phyloP scores from a whole-genome alignment of 176 grass and related monocot genomes.

The Zoysia pacifica region DNA sequence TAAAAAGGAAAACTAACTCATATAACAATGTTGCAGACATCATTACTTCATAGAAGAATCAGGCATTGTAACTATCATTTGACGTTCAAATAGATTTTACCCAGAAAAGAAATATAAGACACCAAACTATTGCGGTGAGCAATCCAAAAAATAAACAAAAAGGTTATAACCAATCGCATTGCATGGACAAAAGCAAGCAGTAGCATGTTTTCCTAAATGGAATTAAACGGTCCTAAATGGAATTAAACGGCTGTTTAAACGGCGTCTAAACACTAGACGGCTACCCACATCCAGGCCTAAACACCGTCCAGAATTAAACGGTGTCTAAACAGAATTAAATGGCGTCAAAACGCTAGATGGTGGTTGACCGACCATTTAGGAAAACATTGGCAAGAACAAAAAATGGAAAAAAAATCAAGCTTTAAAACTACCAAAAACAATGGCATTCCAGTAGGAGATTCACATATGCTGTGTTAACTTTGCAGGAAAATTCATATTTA shows the following conservation, averaged over 20 bases:
- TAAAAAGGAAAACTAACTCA: slow-evolving; percentile 4
- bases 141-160: neutral
- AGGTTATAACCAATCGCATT: neutral
- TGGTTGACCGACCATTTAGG: no score
- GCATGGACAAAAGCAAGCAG: neutral
- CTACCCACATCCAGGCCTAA: no score
- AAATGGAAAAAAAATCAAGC: neutral
- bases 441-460: neutral
- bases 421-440: neutral
- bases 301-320: no score
- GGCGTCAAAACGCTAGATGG: no score
- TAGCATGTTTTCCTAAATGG: no score
- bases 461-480: neutral
- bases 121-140: neutral
- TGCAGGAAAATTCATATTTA: neutral
- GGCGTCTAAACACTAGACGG: no score
- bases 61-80: neutral
- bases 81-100: neutral
- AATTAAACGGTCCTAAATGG: no score
- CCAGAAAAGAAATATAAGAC: neutral
- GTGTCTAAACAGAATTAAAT: no score
- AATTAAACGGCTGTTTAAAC: no score
- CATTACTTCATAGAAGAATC: neutral
- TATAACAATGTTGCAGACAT: neutral
- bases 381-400: neutral